Evolutionary conservation across 2,329 filamentous ascomycete genomes (phyloP), one percentile per base, ranked within the genome.

Genomic region (Cladorrhinum sp.): DNA sequence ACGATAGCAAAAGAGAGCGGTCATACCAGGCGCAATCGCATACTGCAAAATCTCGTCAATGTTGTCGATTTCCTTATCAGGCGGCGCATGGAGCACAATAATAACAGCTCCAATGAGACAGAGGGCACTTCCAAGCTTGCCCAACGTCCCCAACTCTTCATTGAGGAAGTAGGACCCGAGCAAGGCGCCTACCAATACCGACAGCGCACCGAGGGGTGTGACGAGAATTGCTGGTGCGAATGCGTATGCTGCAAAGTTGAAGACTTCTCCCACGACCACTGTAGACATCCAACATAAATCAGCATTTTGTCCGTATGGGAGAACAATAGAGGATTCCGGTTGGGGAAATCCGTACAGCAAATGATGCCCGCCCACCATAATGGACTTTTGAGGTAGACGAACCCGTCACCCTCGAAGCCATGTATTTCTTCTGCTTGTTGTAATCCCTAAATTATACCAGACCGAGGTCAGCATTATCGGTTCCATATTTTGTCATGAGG

Each of bases 161-260:
- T 92, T 84, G 64, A 99, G 80, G 73, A 98, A 96, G 75, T 99
- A 98, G 65, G 95, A 93, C 55, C 95, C 94, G 61, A 99, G 78
- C 28, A 99, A 92, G 20, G 95, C 93, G 66, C 92, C 95, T 71
- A 99, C 97, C 66, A 99, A 81, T 61, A 99, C 96, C 72, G 91
- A 95, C 64, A 99, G 82, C 59, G 95, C 95, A 64, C 95, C 95
- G 23, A 99, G 81, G 24, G 95, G 95, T 4, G 95, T 99, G 46
- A 99, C 95, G 57, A 99, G 83, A 76, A 99, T 99, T n/a, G 95
- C 96, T 46, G 95, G 95, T 67, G 95, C 95, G 77, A 98, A 99
- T 7, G 95, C 95, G 74, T 99, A 99, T 64, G 95, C 95, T 55
- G 93, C 93, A 74, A 99, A 99, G 76, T 99, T 99, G 78, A 92